These are phyloP conservation scores for Colletotrichum kahawae DNA, from an alignment of 2,329 filamentous ascomycete species.

Conservation along the genomic window DNA sequence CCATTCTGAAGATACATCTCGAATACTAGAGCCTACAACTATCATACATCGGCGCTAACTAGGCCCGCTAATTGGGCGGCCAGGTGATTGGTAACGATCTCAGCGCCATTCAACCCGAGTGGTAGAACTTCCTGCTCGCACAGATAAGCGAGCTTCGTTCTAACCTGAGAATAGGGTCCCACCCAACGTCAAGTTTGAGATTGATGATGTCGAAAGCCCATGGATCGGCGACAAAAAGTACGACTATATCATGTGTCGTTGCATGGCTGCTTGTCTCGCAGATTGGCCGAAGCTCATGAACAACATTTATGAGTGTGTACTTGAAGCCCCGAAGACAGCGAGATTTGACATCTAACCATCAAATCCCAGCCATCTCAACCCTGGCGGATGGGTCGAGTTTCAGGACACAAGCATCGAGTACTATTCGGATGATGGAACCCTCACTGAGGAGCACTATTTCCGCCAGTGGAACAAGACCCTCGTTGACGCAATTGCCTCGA, in stretches of 20 bases:
- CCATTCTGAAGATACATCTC: too few species aligned
- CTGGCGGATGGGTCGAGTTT: neutral
- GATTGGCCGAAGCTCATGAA: slow-evolving; percentile 32
- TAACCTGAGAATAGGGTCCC: slow-evolving; percentile 26
- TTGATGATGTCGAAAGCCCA: slow-evolving; percentile 37
- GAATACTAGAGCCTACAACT: neutral
- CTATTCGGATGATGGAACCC: slow-evolving; percentile 31
- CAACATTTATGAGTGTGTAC: slow-evolving; percentile 25
- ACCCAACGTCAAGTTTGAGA: slow-evolving; percentile 38
- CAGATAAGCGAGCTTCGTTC: too few species aligned
- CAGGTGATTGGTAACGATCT: slow-evolving; percentile 32
- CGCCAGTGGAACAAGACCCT: slow-evolving; percentile 26
- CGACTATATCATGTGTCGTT: slow-evolving; percentile 42
- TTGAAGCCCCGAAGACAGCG: neutral
- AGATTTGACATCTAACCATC: neutral
- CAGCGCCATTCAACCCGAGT: slow-evolving; percentile 34
- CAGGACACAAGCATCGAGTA: slow-evolving; percentile 29
- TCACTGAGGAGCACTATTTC: slow-evolving; percentile 24
- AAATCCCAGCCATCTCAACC: slow-evolving; percentile 31
- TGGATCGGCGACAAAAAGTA: slow-evolving; percentile 30
- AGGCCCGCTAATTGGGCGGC: too few species aligned
- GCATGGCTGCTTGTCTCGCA: slow-evolving; percentile 33
- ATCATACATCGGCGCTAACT: neutral
- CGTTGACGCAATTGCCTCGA: slow-evolving; percentile 15
- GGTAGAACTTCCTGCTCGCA: slow-evolving; percentile 3